These are phyloP conservation scores for Dryadomyces sulphureus DNA, from an alignment of 2,329 filamentous ascomycete species.

Conservation along the genomic window DNA sequence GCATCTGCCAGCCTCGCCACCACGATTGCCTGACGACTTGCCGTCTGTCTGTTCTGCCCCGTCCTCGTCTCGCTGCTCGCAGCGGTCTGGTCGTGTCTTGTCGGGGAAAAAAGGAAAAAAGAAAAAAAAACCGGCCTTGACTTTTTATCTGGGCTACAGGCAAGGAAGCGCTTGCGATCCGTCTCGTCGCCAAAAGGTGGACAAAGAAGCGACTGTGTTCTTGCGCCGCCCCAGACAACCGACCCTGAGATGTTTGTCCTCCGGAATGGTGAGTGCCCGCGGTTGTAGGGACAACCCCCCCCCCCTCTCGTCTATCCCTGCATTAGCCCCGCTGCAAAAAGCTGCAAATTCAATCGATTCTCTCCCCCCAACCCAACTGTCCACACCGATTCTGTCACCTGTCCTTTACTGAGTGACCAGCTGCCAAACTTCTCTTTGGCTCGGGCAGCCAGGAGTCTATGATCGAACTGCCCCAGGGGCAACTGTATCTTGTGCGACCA, in stretches of 20 bases:
- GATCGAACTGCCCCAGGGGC: constrained; percentile 86
- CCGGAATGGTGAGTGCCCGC: constrained; percentile 22
- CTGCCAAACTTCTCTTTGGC: constrained; percentile 89
- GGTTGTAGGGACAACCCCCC: not conserved
- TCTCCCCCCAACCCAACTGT: not conserved
- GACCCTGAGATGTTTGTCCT: constrained; percentile 24
- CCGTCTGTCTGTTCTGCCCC: not conserved
- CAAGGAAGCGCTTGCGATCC: not conserved
- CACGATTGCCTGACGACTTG: not conserved
- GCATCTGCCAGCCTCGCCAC: not conserved
- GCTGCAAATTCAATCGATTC: too few species aligned
- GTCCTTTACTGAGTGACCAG: constrained; percentile 29
- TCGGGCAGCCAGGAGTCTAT: constrained; percentile 76
- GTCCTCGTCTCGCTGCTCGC: not conserved
- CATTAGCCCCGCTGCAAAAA: not conserved
- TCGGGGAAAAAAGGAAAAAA: too few species aligned
- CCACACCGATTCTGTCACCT: not conserved
- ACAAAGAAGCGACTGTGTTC: not conserved
- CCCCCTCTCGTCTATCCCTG: constrained; percentile 2
- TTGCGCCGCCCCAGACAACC: not conserved
- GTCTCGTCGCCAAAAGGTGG: not conserved
- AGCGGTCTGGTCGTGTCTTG: not conserved
- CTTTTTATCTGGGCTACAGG: not conserved
- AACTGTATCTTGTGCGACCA: constrained; percentile 92
- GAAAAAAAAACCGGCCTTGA: not conserved